Evolutionary conservation across 305 asterid genomes (phyloP), one percentile per base, ranked within the genome.

Genomic region (Plantago coronopus): DNA sequence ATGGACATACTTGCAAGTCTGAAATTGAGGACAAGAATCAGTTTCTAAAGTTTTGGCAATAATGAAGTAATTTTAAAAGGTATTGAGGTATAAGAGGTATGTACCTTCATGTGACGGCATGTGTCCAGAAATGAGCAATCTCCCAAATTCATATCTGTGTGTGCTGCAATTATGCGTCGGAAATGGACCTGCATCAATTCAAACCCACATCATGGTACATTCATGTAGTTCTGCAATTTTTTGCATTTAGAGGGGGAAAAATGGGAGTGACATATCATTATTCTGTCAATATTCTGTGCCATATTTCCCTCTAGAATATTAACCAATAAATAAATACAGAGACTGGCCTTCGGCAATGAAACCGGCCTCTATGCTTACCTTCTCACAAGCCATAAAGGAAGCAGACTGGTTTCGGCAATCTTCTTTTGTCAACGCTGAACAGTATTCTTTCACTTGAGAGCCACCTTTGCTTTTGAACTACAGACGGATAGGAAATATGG

Each of bases 31-130:
- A 56, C 19, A 59, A 45, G 61, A 43, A 57, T 67, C 38, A 63
- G 63, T 42, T 66, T 20, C 51, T 55, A 61, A 17, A 62, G 66
- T 61, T 49, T 62, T 55, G 68, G 34, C 56, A 19, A 57, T 23
- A 31, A 20, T 29, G 18, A 29, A 61, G 57, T 27, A 53, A 54
- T 19, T 23, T 25, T 11, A 25, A 34, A 23, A 58, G 64, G 43
- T 61, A 67, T 25, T 62, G 62, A 54, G 67, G 17, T 17, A 53
- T 34, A 60, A 48, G 23, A 67, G 21, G 43, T 54, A 22, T 54
- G 66, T 59, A 93, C 97, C 99, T 93, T 93, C 99, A 93, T 93
- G 82, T 93, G 99, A 71, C 99, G 99, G 73, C 99, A 93, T 46
- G 99, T 93, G 62, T 93, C 99, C 53, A 93, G 96, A 73, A 93